phyloP scores from a whole-genome alignment of 495 filamentous ascomycete species.

The Penicillium riverlandense region DNA sequence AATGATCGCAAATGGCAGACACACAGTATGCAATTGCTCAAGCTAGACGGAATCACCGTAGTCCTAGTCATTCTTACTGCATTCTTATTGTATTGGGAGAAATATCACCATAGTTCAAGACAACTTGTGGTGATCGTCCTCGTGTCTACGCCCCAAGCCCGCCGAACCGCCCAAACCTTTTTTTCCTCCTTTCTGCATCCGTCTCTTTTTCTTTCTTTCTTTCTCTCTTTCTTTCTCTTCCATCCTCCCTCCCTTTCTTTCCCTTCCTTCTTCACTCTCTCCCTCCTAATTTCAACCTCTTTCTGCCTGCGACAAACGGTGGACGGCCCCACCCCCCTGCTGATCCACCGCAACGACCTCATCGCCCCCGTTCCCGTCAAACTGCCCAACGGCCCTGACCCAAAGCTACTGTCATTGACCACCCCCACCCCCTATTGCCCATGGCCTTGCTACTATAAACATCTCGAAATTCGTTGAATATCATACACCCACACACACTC shows the following conservation, averaged over 20 bases:
- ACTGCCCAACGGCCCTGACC: slow-evolving; percentile 2
- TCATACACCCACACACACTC: too few relatives aligned
- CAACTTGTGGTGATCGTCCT: not conserved
- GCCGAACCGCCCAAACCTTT: slow-evolving; percentile 3
- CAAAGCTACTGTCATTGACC: slow-evolving; percentile 5
- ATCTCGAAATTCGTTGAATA: too few relatives aligned
- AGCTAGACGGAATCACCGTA: too few relatives aligned
- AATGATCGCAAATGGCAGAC: too few relatives aligned
- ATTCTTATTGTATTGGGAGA: too few relatives aligned
- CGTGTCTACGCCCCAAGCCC: slow-evolving; percentile 1
- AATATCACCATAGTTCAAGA: too few relatives aligned
- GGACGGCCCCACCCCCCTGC: slow-evolving; percentile 20
- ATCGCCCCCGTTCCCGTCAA: slow-evolving; percentile 22
- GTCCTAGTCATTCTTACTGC: too few relatives aligned
- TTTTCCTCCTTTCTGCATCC: not conserved
- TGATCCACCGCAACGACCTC: slow-evolving; percentile 24
- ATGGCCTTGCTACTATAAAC: slow-evolving; percentile 7
- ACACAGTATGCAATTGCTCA: too few relatives aligned
- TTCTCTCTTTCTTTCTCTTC: not conserved
- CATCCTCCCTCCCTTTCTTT: not conserved
- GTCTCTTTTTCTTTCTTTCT: not conserved
- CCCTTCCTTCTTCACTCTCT: not conserved
- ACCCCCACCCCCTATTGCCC: not conserved
- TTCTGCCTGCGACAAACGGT: not conserved
- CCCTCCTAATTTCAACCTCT: not conserved